phyloP scores from a whole-genome alignment of 805 yeast species.

The Dipodascus albidus region DNA sequence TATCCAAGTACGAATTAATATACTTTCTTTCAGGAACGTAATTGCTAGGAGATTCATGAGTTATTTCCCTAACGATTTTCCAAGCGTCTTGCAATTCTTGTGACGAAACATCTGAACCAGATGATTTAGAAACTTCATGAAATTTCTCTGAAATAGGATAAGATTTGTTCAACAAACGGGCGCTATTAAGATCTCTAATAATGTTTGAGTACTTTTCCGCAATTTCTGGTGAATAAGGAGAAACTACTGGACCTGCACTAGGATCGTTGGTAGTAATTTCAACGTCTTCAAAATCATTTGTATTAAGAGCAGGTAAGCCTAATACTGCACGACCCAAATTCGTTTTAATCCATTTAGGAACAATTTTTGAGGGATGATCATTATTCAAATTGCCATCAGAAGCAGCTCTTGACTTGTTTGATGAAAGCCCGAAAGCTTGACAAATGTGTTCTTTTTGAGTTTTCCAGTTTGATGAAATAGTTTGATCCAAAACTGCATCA shows the following conservation, averaged over 20 bases:
- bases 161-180: conserved; percentile 41
- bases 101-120: conserved; percentile 48
- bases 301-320: conserved; percentile 24
- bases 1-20: conserved; percentile 17
- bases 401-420: conserved; percentile 11
- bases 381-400: conserved; percentile 24
- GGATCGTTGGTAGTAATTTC: conserved; percentile 5
- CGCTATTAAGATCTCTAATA: conserved; percentile 57
- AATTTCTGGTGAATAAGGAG: conserved; percentile 7
- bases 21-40: conserved; percentile 22
- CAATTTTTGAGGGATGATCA: conserved; percentile 19
- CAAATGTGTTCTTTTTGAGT: conserved; percentile 63
- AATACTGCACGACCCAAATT: conserved; percentile 26
- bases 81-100: conserved; percentile 67
- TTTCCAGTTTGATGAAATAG: conserved; percentile 75
- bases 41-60: conserved; percentile 17
- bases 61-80: conserved; percentile 46
- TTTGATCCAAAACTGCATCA: conserved; percentile 61
- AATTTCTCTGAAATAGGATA: conserved; percentile 53
- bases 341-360: conserved; percentile 23
- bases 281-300: conserved; percentile 20
- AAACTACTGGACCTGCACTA: conserved; percentile 4
- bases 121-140: conserved; percentile 38
- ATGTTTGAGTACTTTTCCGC: conserved; percentile 54
- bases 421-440: conserved; percentile 51